These are phyloP conservation scores for Fusarium pseudonygamai DNA, from an alignment of 2,329 filamentous ascomycete species.

Conservation along the genomic window DNA sequence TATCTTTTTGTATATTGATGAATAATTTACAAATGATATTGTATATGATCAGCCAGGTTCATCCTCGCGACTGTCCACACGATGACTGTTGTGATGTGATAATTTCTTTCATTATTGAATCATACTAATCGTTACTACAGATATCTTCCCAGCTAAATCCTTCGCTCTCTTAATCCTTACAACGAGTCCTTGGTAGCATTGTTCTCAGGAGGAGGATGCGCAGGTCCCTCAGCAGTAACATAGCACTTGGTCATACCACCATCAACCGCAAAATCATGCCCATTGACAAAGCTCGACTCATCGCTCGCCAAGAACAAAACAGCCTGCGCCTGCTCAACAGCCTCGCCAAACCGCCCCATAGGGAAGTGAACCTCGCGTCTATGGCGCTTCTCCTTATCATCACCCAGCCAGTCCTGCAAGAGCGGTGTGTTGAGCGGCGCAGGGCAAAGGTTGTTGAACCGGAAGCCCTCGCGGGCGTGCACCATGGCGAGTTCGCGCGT, in stretches of 20 bases:
- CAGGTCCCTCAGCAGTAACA: constrained; percentile 71
- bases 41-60: constrained; percentile 9
- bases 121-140: constrained; percentile 33
- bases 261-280: constrained; percentile 92
- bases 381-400: constrained; percentile 82
- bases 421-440: constrained; percentile 92
- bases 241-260: constrained; percentile 97
- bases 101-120: constrained; percentile 25
- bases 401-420: constrained; percentile 92
- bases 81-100: constrained; percentile 13
- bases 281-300: constrained; percentile 90
- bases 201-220: constrained; percentile 65
- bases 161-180: background rate
- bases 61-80: constrained; percentile 13
- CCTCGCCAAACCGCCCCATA: constrained; percentile 86
- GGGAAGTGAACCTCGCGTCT: constrained; percentile 92
- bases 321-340: constrained; percentile 91
- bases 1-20: constrained; percentile 17
- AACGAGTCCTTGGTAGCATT: constrained; percentile 64
- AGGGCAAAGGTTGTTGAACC: constrained; percentile 91
- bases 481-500: constrained; percentile 92
- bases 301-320: constrained; percentile 89
- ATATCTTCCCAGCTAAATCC: background rate
- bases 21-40: constrained; percentile 30
- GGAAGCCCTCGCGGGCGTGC: constrained; percentile 86